phyloP scores from a whole-genome alignment of 2,329 filamentous ascomycete genomes.

The Escovopsis sp. region DNA sequence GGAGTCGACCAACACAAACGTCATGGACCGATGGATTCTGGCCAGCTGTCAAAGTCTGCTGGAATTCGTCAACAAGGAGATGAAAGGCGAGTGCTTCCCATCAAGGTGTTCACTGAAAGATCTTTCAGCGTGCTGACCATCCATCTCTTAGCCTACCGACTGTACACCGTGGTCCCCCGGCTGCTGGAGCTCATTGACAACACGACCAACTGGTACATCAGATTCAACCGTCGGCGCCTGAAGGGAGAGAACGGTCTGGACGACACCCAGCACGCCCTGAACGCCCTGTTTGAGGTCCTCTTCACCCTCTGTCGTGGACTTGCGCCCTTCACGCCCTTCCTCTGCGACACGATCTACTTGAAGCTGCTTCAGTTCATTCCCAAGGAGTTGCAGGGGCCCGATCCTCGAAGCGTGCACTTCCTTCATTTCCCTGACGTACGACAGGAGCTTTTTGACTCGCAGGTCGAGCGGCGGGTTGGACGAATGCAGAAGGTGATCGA shows the following conservation, averaged over 20 bases:
- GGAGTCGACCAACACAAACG: slow-evolving; percentile 66
- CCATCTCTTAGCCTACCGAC: slow-evolving; percentile 39
- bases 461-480: slow-evolving; percentile 70
- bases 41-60: slow-evolving; percentile 83
- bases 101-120: too few relatives aligned
- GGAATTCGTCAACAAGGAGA: slow-evolving; percentile 84
- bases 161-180: slow-evolving; percentile 84
- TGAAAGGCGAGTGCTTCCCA: slow-evolving; percentile 44
- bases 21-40: slow-evolving; percentile 93
- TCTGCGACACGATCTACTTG: slow-evolving; percentile 87
- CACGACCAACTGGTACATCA: slow-evolving; percentile 97
- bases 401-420: slow-evolving; percentile 83
- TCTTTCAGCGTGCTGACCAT: too few relatives aligned
- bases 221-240: slow-evolving; percentile 79
- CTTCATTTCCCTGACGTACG: slow-evolving; percentile 77
- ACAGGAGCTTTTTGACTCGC: slow-evolving; percentile 72
- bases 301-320: slow-evolving; percentile 78
- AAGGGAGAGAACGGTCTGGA: slow-evolving; percentile 79
- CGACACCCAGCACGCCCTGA: slow-evolving; percentile 80
- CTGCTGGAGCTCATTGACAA: slow-evolving; percentile 77
- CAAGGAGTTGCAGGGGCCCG: slow-evolving; percentile 48
- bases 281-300: slow-evolving; percentile 86
- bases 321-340: slow-evolving; percentile 89
- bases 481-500: slow-evolving; percentile 97
- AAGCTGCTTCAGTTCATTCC: slow-evolving; percentile 72